These are phyloP conservation scores for Cryptococcus neoformans DNA, from an alignment of 1,284 basidiomycete species.

Conservation along the genomic window DNA sequence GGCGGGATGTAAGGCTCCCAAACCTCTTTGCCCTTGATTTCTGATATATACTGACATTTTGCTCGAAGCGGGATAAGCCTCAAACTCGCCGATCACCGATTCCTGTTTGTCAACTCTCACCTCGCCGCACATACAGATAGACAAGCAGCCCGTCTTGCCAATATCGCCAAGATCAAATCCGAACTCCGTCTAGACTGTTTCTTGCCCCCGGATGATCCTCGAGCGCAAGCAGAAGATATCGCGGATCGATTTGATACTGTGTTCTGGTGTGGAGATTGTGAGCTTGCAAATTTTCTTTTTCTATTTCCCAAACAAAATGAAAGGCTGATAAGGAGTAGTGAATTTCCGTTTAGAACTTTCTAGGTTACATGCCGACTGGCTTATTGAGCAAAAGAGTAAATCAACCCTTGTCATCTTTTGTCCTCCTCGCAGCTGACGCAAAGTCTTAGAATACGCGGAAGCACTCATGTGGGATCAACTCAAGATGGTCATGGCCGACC, in stretches of 20 bases:
- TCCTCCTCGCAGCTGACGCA: neutral
- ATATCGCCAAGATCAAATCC: constrained; percentile 53
- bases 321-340: constrained; percentile 20
- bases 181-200: constrained; percentile 56
- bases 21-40: constrained; percentile 21
- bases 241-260: constrained; percentile 56
- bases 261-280: constrained; percentile 54
- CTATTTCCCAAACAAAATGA: too few relatives aligned
- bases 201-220: constrained; percentile 43
- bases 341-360: constrained; percentile 56
- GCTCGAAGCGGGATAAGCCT: constrained; percentile 51
- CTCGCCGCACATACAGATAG: constrained; percentile 53
- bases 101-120: constrained; percentile 58
- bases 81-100: constrained; percentile 52
- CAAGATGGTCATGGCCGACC: constrained; percentile 48
- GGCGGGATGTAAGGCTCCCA: constrained; percentile 42
- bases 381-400: constrained; percentile 52
- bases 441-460: constrained; percentile 39
- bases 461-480: constrained; percentile 57
- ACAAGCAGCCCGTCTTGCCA: constrained; percentile 43
- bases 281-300: constrained; percentile 6
- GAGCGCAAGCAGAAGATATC: constrained; percentile 41
- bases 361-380: constrained; percentile 55
- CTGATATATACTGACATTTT: neutral
- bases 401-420: neutral